phyloP scores from a whole-genome alignment of 2,329 filamentous ascomycete genomes.

The Diaporthe batatas region DNA sequence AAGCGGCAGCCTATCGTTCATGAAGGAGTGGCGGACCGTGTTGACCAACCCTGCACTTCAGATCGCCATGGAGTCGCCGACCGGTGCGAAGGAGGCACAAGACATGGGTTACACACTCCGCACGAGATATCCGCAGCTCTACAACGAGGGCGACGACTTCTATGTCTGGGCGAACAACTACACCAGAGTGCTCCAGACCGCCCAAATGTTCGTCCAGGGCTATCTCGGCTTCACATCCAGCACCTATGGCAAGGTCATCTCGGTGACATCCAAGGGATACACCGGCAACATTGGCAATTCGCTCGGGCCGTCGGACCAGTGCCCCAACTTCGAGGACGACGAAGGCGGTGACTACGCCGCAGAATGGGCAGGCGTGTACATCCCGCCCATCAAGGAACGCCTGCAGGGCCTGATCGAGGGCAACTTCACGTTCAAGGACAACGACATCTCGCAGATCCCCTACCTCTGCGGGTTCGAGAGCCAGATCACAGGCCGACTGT shows the following conservation, averaged over 20 bases:
- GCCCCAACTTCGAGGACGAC: slow-evolving; percentile 69
- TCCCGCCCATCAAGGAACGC: slow-evolving; percentile 66
- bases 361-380: slow-evolving; percentile 64
- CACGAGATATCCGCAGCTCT: slow-evolving; percentile 64
- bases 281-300: slow-evolving; percentile 70
- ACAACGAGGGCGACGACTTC: slow-evolving; percentile 63
- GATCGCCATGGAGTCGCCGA: slow-evolving; percentile 70
- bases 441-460: slow-evolving; percentile 70
- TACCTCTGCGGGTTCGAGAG: slow-evolving; percentile 79
- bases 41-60: slow-evolving; percentile 67
- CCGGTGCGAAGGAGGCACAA: slow-evolving; percentile 72
- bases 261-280: slow-evolving; percentile 68
- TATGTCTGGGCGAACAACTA: slow-evolving; percentile 77
- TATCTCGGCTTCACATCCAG: slow-evolving; percentile 70
- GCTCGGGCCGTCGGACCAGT: slow-evolving; percentile 73
- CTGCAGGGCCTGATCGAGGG: slow-evolving; percentile 68
- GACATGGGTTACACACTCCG: slow-evolving; percentile 67
- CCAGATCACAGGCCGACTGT: slow-evolving; percentile 72
- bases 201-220: slow-evolving; percentile 71
- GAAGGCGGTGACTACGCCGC: slow-evolving; percentile 61
- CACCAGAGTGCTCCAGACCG: slow-evolving; percentile 72
- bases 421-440: slow-evolving; percentile 65
- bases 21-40: slow-evolving; percentile 70
- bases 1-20: slow-evolving; percentile 66
- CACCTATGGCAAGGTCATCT: slow-evolving; percentile 67